Evolutionary conservation across 768 basidiomycete genomes (phyloP).

Genomic region (Rossbeevera mucosa): DNA sequence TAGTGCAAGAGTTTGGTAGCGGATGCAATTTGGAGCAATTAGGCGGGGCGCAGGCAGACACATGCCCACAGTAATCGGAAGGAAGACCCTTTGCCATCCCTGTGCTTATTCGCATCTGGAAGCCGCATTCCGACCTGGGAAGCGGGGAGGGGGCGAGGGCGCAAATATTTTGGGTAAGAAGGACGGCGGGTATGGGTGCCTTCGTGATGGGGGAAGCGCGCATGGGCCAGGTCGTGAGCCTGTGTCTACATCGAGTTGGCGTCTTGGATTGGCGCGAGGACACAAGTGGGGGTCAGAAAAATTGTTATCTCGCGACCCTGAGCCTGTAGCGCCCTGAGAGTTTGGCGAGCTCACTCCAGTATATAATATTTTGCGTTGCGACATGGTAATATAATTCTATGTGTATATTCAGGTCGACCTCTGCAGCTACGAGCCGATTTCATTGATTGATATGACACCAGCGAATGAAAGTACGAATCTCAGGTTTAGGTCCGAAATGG

Average conservation of each 20-base stretch:
- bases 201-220: slow-evolving; percentile 15
- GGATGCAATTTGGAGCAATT: slow-evolving; percentile 23
- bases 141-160: slow-evolving; percentile 6
- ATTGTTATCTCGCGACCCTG: slow-evolving; percentile 33
- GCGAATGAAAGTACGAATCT: slow-evolving; percentile 20
- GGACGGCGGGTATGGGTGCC: slow-evolving; percentile 11
- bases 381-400: not conserved
- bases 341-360: slow-evolving; percentile 22
- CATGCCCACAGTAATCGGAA: slow-evolving; percentile 19
- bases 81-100: slow-evolving; percentile 23
- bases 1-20: slow-evolving; percentile 17
- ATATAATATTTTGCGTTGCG: slow-evolving; percentile 6
- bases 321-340: slow-evolving; percentile 14
- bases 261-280: slow-evolving; percentile 24
- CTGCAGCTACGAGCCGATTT: slow-evolving; percentile 20
- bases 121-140: slow-evolving; percentile 11
- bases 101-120: slow-evolving; percentile 17
- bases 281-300: slow-evolving; percentile 10
- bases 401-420: not conserved
- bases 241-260: slow-evolving; percentile 6
- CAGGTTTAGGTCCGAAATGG: slow-evolving; percentile 25
- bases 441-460: slow-evolving; percentile 27
- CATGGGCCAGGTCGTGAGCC: not conserved
- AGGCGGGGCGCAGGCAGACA: slow-evolving; percentile 29
- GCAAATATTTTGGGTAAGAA: slow-evolving; percentile 9